Evolutionary conservation across 306 rosid genomes (phyloP).

Genomic region (Acmispon strigosus): DNA sequence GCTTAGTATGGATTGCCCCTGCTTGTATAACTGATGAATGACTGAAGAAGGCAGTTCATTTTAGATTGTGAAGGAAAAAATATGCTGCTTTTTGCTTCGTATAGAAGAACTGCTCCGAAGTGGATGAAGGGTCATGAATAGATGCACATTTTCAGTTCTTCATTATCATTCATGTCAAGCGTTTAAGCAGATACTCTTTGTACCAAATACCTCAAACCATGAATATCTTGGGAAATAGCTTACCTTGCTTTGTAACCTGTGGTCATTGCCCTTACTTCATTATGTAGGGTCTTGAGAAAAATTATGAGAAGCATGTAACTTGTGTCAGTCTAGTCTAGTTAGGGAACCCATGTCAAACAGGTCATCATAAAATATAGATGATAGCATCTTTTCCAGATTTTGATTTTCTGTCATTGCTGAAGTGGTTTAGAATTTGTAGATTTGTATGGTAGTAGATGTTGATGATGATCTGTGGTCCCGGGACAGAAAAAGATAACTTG

Average conservation of each 20-base stretch:
- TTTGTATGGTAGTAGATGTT: constrained; percentile 5
- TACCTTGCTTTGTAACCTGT: constrained; percentile 15
- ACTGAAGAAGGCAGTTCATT: constrained; percentile 21
- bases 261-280: background rate
- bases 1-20: constrained; percentile 16
- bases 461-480: background rate
- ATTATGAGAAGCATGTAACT: constrained; percentile 31
- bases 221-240: constrained; percentile 21
- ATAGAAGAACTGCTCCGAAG: constrained; percentile 29
- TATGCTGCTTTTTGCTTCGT: background rate
- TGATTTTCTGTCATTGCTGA: constrained; percentile 7
- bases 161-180: constrained; percentile 11
- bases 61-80: constrained; percentile 9
- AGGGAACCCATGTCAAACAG: constrained; percentile 6
- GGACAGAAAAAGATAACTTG: background rate
- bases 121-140: constrained; percentile 30
- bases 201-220: constrained; percentile 9
- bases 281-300: constrained; percentile 16
- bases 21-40: background rate
- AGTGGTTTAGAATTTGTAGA: constrained; percentile 21
- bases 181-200: constrained; percentile 18
- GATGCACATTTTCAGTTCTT: constrained; percentile 25
- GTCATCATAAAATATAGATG: constrained; percentile 18
- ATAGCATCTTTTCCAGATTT: constrained; percentile 3
- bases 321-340: constrained; percentile 12